These are phyloP conservation scores for Pythium monospermum DNA, from an alignment of 352 stramenopile genomes.

Conservation along the genomic window DNA sequence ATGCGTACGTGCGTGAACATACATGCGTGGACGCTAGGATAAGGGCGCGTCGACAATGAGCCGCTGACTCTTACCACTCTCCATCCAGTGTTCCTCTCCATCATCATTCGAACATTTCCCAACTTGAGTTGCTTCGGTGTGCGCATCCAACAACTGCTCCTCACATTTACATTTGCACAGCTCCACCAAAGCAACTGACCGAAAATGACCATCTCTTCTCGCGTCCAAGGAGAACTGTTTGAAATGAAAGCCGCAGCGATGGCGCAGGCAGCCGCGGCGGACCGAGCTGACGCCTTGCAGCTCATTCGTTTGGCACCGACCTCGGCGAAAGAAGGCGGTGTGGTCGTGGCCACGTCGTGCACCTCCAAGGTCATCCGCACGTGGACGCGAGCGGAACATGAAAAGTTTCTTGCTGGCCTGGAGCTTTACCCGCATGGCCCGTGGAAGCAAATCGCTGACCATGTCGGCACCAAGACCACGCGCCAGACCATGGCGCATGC, in stretches of 20 bases:
- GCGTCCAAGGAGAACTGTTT: conserved; percentile 22
- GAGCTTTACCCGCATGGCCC: conserved; percentile 73
- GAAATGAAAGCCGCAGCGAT: conserved; percentile 10
- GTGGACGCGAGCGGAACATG: conserved; percentile 80
- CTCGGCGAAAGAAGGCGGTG: conserved; percentile 23
- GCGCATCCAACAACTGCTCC: no score
- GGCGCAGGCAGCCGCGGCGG: neutral
- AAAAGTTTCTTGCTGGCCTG: conserved; percentile 67
- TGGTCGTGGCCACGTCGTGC: conserved; percentile 26
- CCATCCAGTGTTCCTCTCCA: conserved; percentile 11
- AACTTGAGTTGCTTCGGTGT: conserved; percentile 2
- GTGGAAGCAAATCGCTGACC: conserved; percentile 76
- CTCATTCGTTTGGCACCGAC: conserved; percentile 22
- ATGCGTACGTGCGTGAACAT: no score
- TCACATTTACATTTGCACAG: no score
- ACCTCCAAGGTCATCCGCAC: conserved; percentile 42
- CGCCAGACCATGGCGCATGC: conserved; percentile 90
- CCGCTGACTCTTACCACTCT: no score
- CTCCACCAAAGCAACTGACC: neutral
- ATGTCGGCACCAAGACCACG: conserved; percentile 76
- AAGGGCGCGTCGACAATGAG: no score
- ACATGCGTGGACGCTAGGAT: no score
- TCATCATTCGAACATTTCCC: conserved; percentile 13
- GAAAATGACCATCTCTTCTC: conserved; percentile 23
- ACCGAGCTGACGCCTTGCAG: conserved; percentile 18